Conservation (phyloP, 495 filamentous ascomycete species). For the Symbiotaphrina buchneri region DNA sequence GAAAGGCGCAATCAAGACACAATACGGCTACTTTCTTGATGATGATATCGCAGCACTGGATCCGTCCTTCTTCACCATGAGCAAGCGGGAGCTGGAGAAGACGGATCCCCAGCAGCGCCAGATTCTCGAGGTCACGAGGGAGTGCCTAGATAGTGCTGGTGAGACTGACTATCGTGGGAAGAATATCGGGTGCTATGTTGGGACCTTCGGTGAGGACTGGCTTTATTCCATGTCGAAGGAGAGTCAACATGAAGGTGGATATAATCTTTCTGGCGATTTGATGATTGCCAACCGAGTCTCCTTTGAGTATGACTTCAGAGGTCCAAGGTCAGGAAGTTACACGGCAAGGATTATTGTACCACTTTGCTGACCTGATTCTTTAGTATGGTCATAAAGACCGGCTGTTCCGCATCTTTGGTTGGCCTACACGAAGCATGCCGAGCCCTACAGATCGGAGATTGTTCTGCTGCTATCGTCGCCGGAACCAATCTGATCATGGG, state of each 20-base stretch:
- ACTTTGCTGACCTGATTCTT: too few relatives aligned
- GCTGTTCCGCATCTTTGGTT: constrained; percentile 16
- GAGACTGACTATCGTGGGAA: background rate
- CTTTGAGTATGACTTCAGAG: background rate
- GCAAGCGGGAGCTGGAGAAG: constrained; percentile 17
- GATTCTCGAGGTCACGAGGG: constrained; percentile 25
- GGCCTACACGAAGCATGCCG: constrained; percentile 13
- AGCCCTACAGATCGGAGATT: constrained; percentile 12
- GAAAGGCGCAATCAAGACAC: background rate
- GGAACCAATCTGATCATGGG: constrained; percentile 16
- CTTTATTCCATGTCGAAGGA: background rate
- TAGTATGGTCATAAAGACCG: constrained; percentile 13
- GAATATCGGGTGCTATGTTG: background rate
- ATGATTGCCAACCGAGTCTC: constrained; percentile 1
- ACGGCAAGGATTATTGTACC: too few relatives aligned
- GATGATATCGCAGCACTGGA: constrained; percentile 10
- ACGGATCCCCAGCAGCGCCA: constrained; percentile 35
- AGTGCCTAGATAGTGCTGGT: constrained; percentile 14
- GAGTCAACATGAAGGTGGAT: background rate
- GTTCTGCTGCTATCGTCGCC: constrained; percentile 18
- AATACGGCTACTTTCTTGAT: constrained; percentile 5
- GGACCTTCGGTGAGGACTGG: constrained; percentile 2
- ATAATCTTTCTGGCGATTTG: background rate
- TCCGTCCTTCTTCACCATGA: constrained; percentile 18
- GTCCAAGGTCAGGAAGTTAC: too few relatives aligned